These are phyloP conservation scores for Kingdonia uniflora DNA, from an alignment of 164 flowering plant species.

Conservation along the genomic window DNA sequence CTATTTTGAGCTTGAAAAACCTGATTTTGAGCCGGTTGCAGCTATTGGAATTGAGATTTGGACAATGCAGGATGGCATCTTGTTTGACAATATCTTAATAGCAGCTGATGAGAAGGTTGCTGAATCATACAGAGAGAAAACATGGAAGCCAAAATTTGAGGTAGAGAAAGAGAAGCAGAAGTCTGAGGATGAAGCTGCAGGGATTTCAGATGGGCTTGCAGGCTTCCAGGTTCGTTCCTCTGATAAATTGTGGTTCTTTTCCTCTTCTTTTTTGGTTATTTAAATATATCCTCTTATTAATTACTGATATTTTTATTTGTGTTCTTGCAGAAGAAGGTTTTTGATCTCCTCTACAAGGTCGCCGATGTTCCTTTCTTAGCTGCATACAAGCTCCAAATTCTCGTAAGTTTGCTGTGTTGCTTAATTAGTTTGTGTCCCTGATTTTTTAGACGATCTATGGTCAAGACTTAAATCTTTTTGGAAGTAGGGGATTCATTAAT, in stretches of 20 bases:
- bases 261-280: neutral
- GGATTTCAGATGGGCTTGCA: constrained; percentile 34
- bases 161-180: constrained; percentile 81
- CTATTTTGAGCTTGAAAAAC: constrained; percentile 70
- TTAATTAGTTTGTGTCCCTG: too few species aligned
- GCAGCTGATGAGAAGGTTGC: constrained; percentile 65
- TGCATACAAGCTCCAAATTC: constrained; percentile 41
- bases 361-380: constrained; percentile 71
- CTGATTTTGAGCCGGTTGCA: constrained; percentile 82
- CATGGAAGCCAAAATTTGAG: constrained; percentile 83
- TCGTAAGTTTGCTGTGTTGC: constrained; percentile 33
- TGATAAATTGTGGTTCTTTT: neutral
- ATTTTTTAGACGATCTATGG: too few species aligned
- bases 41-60: constrained; percentile 96
- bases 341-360: constrained; percentile 67
- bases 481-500: too few species aligned
- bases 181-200: constrained; percentile 60
- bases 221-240: constrained; percentile 70
- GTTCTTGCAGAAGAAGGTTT: constrained; percentile 56
- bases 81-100: constrained; percentile 86
- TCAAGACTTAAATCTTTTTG: too few species aligned
- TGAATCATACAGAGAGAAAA: constrained; percentile 36
- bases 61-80: constrained; percentile 99
- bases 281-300: neutral
- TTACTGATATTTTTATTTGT: neutral